Base-by-base conservation (phyloP, 768 basidiomycete species). In the Pseudohyphozyma bogoriensis region DNA sequence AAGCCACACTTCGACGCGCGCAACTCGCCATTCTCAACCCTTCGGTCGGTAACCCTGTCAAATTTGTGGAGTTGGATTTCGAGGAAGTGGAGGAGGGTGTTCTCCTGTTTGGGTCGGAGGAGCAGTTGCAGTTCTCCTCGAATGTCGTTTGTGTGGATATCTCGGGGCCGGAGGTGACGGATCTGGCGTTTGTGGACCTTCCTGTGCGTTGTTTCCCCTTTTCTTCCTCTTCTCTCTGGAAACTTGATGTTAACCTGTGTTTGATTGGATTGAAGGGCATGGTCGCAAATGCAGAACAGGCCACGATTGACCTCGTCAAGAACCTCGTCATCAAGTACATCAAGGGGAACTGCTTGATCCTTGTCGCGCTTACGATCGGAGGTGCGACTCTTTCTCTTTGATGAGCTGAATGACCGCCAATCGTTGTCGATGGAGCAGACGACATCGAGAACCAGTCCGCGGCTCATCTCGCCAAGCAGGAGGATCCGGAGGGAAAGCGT, bases 361-460 rank as follows among this genome's bases (percentile, higher is more conserved):
- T 87, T 1, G 78, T 85, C 0, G 80, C 83, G 0, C 79, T 85
- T 55, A 83, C 85, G 0, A 82, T 84, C 77, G 80, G 74, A 51
- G 83, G 84, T 83, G 60, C 29, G 72, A 7, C 18, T 15, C 12
- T 10, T 28, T 11, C 47, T n/a, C n/a, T n/a, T n/a, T n/a, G 6
- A 4, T 45, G 42, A 8, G 11, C n/a, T 46, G 28, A 10, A 22
- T 13, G 18, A 6, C 6, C 10, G 7, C 44, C 24, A n/a, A n/a
- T n/a, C n/a, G n/a, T n/a, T n/a, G n/a, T n/a, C n/a, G n/a, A n/a
- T n/a, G n/a, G 7, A 3, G n/a, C 56, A 86, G 85, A 84, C 51
- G 85, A 87, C 51, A 79, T 84, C 32, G 78, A 85, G 61, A 85
- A 82, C 57, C 83, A 85, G 65, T 74, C 73, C 59, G 83, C 84